Conservation (phyloP, 2,329 filamentous ascomycete genomes). For the Dichotomopilus funicola region DNA sequence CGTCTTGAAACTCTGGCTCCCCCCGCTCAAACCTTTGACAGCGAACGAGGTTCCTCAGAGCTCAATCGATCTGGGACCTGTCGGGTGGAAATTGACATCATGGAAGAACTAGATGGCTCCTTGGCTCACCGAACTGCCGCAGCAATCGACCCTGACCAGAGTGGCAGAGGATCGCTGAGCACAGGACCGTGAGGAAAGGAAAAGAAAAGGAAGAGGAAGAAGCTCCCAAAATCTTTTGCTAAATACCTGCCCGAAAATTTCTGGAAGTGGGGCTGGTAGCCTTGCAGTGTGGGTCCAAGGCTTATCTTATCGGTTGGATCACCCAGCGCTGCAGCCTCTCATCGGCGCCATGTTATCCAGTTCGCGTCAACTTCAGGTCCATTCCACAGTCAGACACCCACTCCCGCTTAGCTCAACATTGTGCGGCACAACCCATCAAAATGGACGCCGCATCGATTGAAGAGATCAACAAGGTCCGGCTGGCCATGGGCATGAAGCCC, state of each 20-base stretch:
- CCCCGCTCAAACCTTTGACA: slow-evolving; percentile 62
- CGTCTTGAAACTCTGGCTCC: slow-evolving; percentile 51
- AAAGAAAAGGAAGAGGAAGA: slow-evolving; percentile 31
- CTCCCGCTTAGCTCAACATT: neutral
- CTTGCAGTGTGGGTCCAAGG: neutral
- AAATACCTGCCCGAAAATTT: slow-evolving; percentile 26
- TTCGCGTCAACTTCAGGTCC: neutral
- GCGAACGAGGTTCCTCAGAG: slow-evolving; percentile 61
- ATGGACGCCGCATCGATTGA: slow-evolving; percentile 73
- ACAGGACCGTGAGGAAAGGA: slow-evolving; percentile 67
- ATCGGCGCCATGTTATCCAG: slow-evolving; percentile 4
- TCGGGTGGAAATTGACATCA: slow-evolving; percentile 92
- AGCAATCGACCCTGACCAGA: slow-evolving; percentile 66
- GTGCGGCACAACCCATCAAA: slow-evolving; percentile 19
- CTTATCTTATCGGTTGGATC: neutral
- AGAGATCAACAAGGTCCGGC: slow-evolving; percentile 87
- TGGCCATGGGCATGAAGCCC: slow-evolving; percentile 83
- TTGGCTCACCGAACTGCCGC: slow-evolving; percentile 77
- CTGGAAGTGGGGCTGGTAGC: slow-evolving; percentile 24
- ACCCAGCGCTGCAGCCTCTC: neutral
- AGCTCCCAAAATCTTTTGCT: slow-evolving; percentile 9
- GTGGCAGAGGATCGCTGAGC: slow-evolving; percentile 68
- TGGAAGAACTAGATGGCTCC: slow-evolving; percentile 63
- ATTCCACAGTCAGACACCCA: neutral
- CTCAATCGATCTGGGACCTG: slow-evolving; percentile 80